Conservation (phyloP, 2,329 filamentous ascomycete species). For the Fusarium succisae region DNA sequence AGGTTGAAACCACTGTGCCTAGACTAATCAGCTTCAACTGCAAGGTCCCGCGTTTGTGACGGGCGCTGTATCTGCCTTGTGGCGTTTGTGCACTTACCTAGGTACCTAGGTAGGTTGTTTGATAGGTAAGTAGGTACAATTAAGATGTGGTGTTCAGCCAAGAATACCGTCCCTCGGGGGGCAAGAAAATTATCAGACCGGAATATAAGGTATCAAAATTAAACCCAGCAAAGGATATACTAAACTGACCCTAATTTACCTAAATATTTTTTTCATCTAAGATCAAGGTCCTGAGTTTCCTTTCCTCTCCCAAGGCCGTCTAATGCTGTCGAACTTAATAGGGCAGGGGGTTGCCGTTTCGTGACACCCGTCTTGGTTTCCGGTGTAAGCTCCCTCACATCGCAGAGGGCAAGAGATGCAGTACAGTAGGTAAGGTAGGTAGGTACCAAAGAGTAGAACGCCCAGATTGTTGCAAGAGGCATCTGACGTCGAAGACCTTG, state of each 20-base stretch:
- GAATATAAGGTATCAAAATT: too few relatives aligned
- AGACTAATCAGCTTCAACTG: background rate
- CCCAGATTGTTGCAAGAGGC: conserved; percentile 3
- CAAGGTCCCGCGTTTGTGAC: conserved; percentile 1
- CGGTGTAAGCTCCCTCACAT: background rate
- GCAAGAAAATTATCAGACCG: too few relatives aligned
- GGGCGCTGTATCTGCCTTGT: background rate
- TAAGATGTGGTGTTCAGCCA: background rate
- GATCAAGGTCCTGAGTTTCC: too few relatives aligned
- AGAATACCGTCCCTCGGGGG: background rate
- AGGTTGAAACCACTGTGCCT: background rate
- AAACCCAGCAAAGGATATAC: too few relatives aligned
- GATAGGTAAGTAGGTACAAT: background rate
- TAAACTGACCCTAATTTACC: too few relatives aligned
- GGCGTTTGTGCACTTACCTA: background rate
- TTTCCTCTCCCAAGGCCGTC: too few relatives aligned
- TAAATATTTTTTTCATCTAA: too few relatives aligned
- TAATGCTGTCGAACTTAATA: background rate
- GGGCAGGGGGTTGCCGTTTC: conserved; percentile 4
- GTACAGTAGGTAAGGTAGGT: background rate
- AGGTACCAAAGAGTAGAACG: background rate
- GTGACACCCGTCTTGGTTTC: background rate
- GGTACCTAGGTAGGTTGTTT: background rate
- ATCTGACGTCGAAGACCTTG: conserved; percentile 27
- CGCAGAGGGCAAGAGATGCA: background rate